These are phyloP conservation scores for Passalora sequoiae DNA, from an alignment of 2,329 filamentous ascomycete species.

Conservation along the genomic window DNA sequence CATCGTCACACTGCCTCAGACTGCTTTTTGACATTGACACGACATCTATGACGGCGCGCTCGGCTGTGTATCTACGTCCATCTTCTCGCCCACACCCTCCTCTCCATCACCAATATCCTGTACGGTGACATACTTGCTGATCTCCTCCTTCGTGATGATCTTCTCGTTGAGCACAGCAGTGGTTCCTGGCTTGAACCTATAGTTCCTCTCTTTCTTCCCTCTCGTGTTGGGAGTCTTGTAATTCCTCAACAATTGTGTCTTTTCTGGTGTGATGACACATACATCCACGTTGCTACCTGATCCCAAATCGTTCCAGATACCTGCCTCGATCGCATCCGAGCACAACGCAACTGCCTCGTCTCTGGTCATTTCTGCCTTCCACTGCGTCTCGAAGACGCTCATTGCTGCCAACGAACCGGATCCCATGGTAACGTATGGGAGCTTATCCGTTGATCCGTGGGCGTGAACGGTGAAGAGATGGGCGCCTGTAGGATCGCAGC, in stretches of 20 bases:
- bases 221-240: slow-evolving; percentile 91
- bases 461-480: slow-evolving; percentile 98
- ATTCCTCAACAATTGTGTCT: slow-evolving; percentile 89
- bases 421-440: slow-evolving; percentile 99
- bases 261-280: slow-evolving; percentile 88
- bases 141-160: slow-evolving; percentile 87
- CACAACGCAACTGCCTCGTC: slow-evolving; percentile 80
- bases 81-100: slow-evolving; percentile 58
- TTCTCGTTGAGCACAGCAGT: slow-evolving; percentile 95
- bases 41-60: background rate
- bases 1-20: background rate
- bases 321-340: slow-evolving; percentile 83
- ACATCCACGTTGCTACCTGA: slow-evolving; percentile 97
- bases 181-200: slow-evolving; percentile 84
- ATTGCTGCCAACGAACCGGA: slow-evolving; percentile 93
- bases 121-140: slow-evolving; percentile 89
- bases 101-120: slow-evolving; percentile 67
- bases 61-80: slow-evolving; percentile 53
- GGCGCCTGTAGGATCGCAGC: slow-evolving; percentile 89
- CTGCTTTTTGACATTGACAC: background rate
- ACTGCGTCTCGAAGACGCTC: slow-evolving; percentile 95
- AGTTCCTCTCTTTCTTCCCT: slow-evolving; percentile 85
- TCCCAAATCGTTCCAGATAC: slow-evolving; percentile 98
- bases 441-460: slow-evolving; percentile 96
- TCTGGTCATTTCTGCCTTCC: slow-evolving; percentile 71